Evolutionary conservation across 1,284 basidiomycete genomes (phyloP).

Genomic region (Tausonia pullulans): DNA sequence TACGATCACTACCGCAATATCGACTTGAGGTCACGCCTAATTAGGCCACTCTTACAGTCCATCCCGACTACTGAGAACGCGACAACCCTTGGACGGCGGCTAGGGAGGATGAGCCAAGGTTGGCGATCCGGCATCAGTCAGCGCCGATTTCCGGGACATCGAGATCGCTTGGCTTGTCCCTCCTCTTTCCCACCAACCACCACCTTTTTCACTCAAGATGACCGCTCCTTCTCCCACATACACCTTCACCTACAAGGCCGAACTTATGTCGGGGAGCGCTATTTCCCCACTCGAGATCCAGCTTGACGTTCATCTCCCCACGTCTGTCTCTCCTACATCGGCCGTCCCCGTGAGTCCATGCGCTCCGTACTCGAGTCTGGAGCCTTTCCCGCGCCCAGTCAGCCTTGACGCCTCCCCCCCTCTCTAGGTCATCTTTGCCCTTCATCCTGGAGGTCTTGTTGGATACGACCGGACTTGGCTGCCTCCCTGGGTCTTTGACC

Average conservation of each 20-base stretch:
- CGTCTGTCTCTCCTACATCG: too few relatives aligned
- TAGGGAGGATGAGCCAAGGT: too few relatives aligned
- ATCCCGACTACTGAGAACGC: too few relatives aligned
- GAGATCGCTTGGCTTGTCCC: neutral
- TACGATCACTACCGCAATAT: too few relatives aligned
- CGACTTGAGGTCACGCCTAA: too few relatives aligned
- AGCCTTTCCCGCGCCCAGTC: neutral
- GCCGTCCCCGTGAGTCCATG: too few relatives aligned
- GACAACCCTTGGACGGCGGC: too few relatives aligned
- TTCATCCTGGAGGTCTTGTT: neutral
- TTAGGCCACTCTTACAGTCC: too few relatives aligned
- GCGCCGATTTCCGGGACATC: too few relatives aligned
- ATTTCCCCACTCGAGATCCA: neutral
- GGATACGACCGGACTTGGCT: neutral
- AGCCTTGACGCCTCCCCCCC: neutral
- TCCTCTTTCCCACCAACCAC: neutral
- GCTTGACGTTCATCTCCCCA: neutral
- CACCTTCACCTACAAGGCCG: neutral
- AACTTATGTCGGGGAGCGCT: neutral
- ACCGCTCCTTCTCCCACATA: neutral
- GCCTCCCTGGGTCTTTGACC: neutral
- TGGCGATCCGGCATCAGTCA: too few relatives aligned
- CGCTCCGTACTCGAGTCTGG: too few relatives aligned
- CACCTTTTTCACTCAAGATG: neutral
- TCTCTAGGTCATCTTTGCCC: neutral